Evolutionary conservation across 257 asterid genomes (phyloP).

Genomic region (Nicotiana tomentosiformis): DNA sequence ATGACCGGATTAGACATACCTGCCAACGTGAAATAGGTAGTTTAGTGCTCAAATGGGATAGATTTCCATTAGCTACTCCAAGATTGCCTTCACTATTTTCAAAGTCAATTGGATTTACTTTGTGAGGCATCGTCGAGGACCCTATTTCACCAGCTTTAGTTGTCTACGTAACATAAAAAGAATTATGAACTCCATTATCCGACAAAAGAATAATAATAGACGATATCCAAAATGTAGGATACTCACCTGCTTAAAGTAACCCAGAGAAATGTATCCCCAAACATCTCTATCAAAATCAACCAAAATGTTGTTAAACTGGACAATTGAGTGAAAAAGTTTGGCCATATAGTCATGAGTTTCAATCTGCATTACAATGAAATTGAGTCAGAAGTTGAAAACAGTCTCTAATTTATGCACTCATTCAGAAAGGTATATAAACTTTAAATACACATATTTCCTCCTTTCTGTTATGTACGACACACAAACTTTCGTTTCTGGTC

Average conservation of each 20-base stretch:
- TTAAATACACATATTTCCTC: not conserved
- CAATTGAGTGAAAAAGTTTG: constrained; percentile 55
- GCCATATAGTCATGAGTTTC: constrained; percentile 94
- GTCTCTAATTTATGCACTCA: not conserved
- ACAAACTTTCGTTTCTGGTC: not conserved
- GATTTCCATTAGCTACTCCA: constrained; percentile 64
- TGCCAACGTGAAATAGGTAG: constrained; percentile 90
- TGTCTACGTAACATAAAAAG: constrained; percentile 37
- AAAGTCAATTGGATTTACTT: constrained; percentile 88
- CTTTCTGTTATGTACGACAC: not conserved
- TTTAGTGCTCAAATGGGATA: constrained; percentile 65
- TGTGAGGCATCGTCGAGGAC: constrained; percentile 94
- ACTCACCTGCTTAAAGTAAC: constrained; percentile 76
- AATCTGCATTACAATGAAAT: constrained; percentile 40
- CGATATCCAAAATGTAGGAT: not conserved
- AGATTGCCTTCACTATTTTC: constrained; percentile 89
- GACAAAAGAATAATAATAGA: not conserved
- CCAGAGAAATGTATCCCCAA: constrained; percentile 86
- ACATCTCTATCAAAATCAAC: constrained; percentile 69
- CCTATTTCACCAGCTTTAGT: constrained; percentile 91
- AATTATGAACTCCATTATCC: not conserved
- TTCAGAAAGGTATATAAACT: not conserved
- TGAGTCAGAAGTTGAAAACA: not conserved
- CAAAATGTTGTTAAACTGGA: constrained; percentile 73
- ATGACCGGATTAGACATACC: constrained; percentile 28